phyloP scores from a whole-genome alignment of 129 eudicot genomes.

The Chrysanthemum seticuspe region DNA sequence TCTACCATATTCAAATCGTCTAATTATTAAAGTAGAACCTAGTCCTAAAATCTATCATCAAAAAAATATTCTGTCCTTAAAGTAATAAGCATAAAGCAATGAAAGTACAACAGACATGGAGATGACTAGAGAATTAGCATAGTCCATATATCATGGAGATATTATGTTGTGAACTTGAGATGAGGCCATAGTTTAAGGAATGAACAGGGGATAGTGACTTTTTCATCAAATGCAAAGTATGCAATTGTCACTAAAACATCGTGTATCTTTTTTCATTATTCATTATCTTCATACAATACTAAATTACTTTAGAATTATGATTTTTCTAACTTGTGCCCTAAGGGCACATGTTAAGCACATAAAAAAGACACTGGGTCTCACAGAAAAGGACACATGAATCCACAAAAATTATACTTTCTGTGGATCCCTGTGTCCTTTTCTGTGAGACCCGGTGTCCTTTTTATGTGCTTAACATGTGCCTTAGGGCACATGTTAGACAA shows the following conservation, averaged over 20 bases:
- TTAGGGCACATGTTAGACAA: too few species aligned
- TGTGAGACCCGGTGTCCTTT: too few species aligned
- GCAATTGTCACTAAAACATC: neutral
- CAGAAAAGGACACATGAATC: too few species aligned
- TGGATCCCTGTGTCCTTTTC: too few species aligned
- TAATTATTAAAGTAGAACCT: neutral
- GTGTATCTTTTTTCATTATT: neutral
- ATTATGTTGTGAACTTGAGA: neutral
- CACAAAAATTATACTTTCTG: too few species aligned
- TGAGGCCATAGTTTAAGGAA: conserved; percentile 20
- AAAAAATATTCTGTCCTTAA: neutral
- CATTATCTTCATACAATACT: neutral
- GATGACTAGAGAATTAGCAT: conserved; percentile 19
- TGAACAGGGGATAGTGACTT: conserved; percentile 21
- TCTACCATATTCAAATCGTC: neutral
- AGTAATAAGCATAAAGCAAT: conserved; percentile 11
- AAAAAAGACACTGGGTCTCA: too few species aligned
- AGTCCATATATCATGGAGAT: conserved; percentile 22
- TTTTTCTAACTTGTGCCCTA: too few species aligned
- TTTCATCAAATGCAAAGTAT: conserved; percentile 17
- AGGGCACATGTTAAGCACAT: too few species aligned
- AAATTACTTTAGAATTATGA: too few species aligned
- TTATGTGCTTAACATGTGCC: too few species aligned
- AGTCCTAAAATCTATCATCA: neutral
- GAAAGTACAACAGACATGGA: conserved; percentile 21